These are phyloP conservation scores for Mucor sp. DNA, from an alignment of 371 early-diverging fungal genomes.

Conservation along the genomic window DNA sequence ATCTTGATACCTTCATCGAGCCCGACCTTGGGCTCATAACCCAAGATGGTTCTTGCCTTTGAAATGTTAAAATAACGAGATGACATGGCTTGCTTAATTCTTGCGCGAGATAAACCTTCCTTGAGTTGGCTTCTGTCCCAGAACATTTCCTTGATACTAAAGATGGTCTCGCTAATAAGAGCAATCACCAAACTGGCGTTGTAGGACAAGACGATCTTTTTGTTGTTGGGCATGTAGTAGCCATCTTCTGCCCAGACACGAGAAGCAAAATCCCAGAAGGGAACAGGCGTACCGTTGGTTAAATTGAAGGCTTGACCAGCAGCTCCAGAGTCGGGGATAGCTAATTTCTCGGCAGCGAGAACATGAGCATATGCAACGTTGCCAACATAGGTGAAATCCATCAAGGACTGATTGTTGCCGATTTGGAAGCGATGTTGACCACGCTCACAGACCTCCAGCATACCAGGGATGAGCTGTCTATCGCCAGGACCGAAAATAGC, in stretches of 20 bases:
- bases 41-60: conserved; percentile 78
- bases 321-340: conserved; percentile 39
- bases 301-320: conserved; percentile 84
- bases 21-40: conserved; percentile 75
- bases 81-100: conserved; percentile 73
- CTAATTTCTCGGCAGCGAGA: conserved; percentile 81
- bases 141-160: conserved; percentile 49
- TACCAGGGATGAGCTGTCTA: conserved; percentile 78
- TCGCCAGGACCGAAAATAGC: conserved; percentile 96
- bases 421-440: conserved; percentile 80
- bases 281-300: conserved; percentile 92
- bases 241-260: conserved; percentile 66
- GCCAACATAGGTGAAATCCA: conserved; percentile 94
- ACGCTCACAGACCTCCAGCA: conserved; percentile 73
- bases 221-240: conserved; percentile 41
- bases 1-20: conserved; percentile 73
- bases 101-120: conserved; percentile 62
- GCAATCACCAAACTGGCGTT: conserved; percentile 55
- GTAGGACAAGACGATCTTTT: conserved; percentile 51
- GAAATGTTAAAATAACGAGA: conserved; percentile 81
- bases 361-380: conserved; percentile 92
- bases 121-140: conserved; percentile 50
- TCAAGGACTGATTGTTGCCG: conserved; percentile 84
- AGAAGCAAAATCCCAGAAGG: conserved; percentile 89
- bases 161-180: conserved; percentile 48